Evolutionary conservation across 768 basidiomycete species (phyloP).

Genomic region (Naematelia aurantialba): DNA sequence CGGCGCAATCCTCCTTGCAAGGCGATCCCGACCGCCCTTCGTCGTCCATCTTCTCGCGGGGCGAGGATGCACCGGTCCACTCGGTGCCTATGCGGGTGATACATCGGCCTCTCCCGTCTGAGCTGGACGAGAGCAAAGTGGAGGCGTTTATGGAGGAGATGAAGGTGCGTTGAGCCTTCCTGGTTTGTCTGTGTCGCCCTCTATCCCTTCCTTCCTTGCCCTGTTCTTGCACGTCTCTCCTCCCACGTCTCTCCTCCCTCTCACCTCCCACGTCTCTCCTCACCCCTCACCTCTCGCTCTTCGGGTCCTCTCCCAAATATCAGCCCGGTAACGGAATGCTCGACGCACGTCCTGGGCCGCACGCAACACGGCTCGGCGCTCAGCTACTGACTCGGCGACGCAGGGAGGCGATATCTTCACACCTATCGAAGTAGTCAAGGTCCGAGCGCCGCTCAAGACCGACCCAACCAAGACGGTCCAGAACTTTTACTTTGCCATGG

Average conservation of each 20-base stretch:
- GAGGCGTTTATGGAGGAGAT: constrained; percentile 50
- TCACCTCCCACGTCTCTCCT: too few relatives aligned
- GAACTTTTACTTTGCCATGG: constrained; percentile 49
- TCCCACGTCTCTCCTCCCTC: not conserved
- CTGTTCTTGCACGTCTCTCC: too few relatives aligned
- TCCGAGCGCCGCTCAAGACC: constrained; percentile 29
- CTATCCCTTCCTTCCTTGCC: too few relatives aligned
- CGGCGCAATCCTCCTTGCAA: not conserved
- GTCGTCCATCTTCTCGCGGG: constrained; percentile 29
- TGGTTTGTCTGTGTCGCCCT: too few relatives aligned
- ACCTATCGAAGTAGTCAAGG: constrained; percentile 49
- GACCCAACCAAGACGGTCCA: constrained; percentile 26
- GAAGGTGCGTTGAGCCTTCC: constrained; percentile 30
- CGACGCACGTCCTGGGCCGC: too few relatives aligned
- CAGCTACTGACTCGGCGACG: constrained; percentile 2
- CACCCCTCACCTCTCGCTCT: too few relatives aligned
- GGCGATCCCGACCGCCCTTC: constrained; percentile 9
- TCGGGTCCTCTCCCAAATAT: too few relatives aligned
- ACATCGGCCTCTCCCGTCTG: constrained; percentile 46
- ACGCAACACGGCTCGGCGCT: too few relatives aligned
- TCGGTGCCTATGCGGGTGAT: constrained; percentile 49
- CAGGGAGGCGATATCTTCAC: constrained; percentile 50
- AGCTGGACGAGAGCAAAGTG: constrained; percentile 49
- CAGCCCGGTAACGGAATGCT: too few relatives aligned
- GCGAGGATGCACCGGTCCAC: constrained; percentile 23